Evolutionary conservation across 331 rosid species (phyloP).

Genomic region (Quercus phellos): DNA sequence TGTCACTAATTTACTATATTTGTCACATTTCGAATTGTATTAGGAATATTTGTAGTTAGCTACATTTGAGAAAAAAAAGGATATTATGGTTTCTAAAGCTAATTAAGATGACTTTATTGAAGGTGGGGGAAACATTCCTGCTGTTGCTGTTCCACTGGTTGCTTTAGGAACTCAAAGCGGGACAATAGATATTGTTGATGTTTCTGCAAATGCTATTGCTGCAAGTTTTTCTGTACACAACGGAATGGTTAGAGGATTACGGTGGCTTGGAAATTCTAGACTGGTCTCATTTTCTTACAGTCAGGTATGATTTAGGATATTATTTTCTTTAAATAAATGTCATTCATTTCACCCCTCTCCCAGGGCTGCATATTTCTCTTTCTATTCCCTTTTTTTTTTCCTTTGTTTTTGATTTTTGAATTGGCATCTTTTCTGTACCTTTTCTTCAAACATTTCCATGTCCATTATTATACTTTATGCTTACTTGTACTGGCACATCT

Average conservation of each 20-base stretch:
- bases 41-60: neutral
- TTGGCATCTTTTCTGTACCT: neutral
- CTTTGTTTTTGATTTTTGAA: neutral
- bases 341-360: neutral
- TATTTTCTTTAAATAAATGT: slow-evolving; percentile 13
- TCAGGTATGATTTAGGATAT: slow-evolving; percentile 53
- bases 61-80: neutral
- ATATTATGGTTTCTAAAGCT: slow-evolving; percentile 17
- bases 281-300: slow-evolving; percentile 90
- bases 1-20: slow-evolving; percentile 20
- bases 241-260: slow-evolving; percentile 74
- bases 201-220: slow-evolving; percentile 84
- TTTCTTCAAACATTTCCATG: slow-evolving; percentile 3
- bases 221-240: slow-evolving; percentile 82
- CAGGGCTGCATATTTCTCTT: slow-evolving; percentile 19
- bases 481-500: slow-evolving; percentile 21
- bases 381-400: neutral
- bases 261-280: slow-evolving; percentile 99
- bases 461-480: slow-evolving; percentile 9
- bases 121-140: slow-evolving; percentile 97
- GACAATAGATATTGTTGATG: slow-evolving; percentile 78
- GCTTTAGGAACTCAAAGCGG: slow-evolving; percentile 97
- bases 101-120: slow-evolving; percentile 25
- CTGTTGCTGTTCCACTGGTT: slow-evolving; percentile 92
- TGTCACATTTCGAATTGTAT: slow-evolving; percentile 14